Evolutionary conservation across 192 early-diverging fungal species (phyloP), one percentile per base, ranked within the genome.

Genomic region (Chytriomyces confervae): DNA sequence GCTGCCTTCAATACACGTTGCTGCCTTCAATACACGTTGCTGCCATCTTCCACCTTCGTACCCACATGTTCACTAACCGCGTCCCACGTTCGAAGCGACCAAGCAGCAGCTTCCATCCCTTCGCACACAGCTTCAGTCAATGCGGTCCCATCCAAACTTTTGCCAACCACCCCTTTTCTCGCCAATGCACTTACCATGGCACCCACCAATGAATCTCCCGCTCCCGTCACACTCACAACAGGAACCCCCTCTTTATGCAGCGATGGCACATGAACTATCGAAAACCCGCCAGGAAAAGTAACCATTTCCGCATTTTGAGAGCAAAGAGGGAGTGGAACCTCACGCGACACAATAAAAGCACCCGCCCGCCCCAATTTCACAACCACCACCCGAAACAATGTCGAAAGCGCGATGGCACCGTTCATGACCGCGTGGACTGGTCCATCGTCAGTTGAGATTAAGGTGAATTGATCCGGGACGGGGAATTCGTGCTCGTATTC

Each of bases 291-390:
- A 5, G 20, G 20, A 57, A 13, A 57, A n/a, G 53, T 20, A 57
- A 13, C 13, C 53, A 13, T n/a, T 57, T 57, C 53, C 16, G 53
- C 53, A 57, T 57, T 13, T 13, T 57, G 53, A 13, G 20, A n/a
- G 53, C 53, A 5, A 4, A 5, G 53, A 4, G 20, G 16, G 53
- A 57, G 20, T n/a, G 53, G 3, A 20, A 57, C 53, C 16, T n/a
- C 1, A 57, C 53, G 53, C 13, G 53, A 57, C 16, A 83, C 73
- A 2, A 89, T 72, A 10, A 85, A 61, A 9, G 85, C 88, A 27
- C 95, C 95, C 18, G 90, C 77, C 7, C 86, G 64, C 13, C 95
- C 95, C 7, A 93, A 79, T 70, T 94, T 96, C 72, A 92, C 84
- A 50, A 93, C 67, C 27, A 91, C 76, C 5, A 82, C 82, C 2